phyloP scores from a whole-genome alignment of 441 rosid species.

The Pelargonium myrrhifolium region DNA sequence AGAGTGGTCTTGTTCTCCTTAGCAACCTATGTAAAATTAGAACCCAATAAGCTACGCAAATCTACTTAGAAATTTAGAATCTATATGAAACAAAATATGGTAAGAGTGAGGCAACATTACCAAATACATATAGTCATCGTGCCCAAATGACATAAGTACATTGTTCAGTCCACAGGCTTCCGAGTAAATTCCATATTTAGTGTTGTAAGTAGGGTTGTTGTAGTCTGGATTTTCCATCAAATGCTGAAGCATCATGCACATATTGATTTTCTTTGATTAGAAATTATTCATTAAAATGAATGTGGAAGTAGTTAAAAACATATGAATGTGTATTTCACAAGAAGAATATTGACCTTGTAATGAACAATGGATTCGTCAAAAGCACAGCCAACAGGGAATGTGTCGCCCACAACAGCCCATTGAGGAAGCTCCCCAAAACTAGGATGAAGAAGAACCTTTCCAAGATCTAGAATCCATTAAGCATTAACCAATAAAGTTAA shows the following conservation, averaged over 20 bases:
- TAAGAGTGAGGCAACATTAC: constrained; percentile 22
- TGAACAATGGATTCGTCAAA: constrained; percentile 64
- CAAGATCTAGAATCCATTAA: constrained; percentile 42
- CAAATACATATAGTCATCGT: constrained; percentile 85
- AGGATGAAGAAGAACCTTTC: constrained; percentile 72
- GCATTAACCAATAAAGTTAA: neutral
- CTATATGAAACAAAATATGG: no score
- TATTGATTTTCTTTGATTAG: no score
- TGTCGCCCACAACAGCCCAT: constrained; percentile 89
- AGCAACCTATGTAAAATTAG: constrained; percentile 44
- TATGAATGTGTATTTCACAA: no score
- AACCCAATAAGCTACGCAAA: neutral
- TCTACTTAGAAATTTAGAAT: no score
- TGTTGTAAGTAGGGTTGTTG: constrained; percentile 42
- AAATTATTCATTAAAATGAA: no score
- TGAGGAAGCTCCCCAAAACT: constrained; percentile 74
- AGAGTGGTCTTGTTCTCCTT: constrained; percentile 68
- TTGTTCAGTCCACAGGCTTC: constrained; percentile 71
- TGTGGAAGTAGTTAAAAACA: no score
- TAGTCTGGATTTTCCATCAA: constrained; percentile 59
- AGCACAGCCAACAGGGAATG: constrained; percentile 87
- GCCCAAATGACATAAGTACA: constrained; percentile 74
- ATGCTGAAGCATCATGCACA: constrained; percentile 29
- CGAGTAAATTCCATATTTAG: constrained; percentile 55
- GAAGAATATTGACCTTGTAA: constrained; percentile 43